Evolutionary conservation across 2,329 filamentous ascomycete genomes (phyloP), one percentile per base, ranked within the genome.

Genomic region (Rhytidhysteron rufulum): DNA sequence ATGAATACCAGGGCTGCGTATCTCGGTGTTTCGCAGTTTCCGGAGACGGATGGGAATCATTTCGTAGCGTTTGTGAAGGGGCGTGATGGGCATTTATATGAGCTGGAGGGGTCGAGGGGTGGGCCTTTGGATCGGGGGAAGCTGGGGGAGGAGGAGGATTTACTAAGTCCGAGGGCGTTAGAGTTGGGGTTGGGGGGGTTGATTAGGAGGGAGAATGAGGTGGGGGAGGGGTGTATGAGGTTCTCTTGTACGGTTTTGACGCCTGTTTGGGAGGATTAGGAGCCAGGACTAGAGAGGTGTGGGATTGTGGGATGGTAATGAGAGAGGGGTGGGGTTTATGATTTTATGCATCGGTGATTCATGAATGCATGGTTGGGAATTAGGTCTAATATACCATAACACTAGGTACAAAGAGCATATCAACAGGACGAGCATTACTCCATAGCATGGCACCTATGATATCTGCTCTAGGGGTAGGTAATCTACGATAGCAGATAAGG

Each of bases 41-140:
- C 67, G 0, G 53, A 58, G 4, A 58, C 55, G 19, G 30, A 33
- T 0, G 60, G 67, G 1, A 63, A 69, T 42, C 70, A 73, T 43
- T 75, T 73, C 47, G 65, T 74, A 16, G 59, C 64, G 1, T 74
- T 74, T 43, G 68, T 73, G 20, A 72, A 69, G 48, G 68, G 63
- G 2, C 63, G 54, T 31, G 69, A 72, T 48, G 68, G 67, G 1
- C 65, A 69, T 51, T 46, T 74, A 18, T 74, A 66, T 60, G 72
- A 75, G 52, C 50, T 74, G 20, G 69, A 74, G 39, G 71, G 71
- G 0, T 41, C 38, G 4, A 62, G 67, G 42, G 69, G 67, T 40
- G 70, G 70, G 1, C 72, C 72, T 17, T 51, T 74, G 25, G 67
- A 73, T 51, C 54, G 68, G 6, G 71, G 71, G 3, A 34, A 38